These are phyloP conservation scores for Vitis hybrid DNA, from an alignment of 177 flowering plant species.

Conservation along the genomic window DNA sequence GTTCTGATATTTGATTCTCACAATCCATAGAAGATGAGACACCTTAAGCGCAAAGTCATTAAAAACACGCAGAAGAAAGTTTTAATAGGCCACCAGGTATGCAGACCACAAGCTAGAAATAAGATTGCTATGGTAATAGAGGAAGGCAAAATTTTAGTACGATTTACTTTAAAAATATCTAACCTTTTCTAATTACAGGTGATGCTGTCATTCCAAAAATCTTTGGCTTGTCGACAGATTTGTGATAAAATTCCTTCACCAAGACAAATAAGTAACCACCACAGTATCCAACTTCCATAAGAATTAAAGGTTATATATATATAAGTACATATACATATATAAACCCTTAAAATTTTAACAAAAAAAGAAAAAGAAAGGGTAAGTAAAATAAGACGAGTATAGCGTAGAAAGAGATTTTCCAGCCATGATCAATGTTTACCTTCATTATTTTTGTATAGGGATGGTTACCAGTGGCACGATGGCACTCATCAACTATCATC, in stretches of 20 bases:
- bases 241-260: constrained; percentile 78
- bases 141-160: neutral
- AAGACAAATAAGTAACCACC: constrained; percentile 10
- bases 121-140: neutral
- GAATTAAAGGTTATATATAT: neutral
- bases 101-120: neutral
- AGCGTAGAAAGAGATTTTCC: neutral
- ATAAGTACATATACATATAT: neutral
- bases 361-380: neutral
- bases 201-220: constrained; percentile 96
- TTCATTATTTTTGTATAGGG: constrained; percentile 86
- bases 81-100: neutral
- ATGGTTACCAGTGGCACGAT: constrained; percentile 79
- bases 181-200: constrained; percentile 73
- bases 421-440: constrained; percentile 34
- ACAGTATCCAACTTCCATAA: neutral
- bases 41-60: constrained; percentile 35
- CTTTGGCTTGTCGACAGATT: constrained; percentile 54
- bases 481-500: constrained; percentile 80
- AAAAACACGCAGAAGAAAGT: neutral
- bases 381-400: neutral
- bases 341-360: neutral
- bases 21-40: constrained; percentile 58
- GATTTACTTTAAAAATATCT: neutral
- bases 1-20: constrained; percentile 63